Evolutionary conservation across 148 eudicot species (phyloP).

Genomic region (Limonium bicolor): DNA sequence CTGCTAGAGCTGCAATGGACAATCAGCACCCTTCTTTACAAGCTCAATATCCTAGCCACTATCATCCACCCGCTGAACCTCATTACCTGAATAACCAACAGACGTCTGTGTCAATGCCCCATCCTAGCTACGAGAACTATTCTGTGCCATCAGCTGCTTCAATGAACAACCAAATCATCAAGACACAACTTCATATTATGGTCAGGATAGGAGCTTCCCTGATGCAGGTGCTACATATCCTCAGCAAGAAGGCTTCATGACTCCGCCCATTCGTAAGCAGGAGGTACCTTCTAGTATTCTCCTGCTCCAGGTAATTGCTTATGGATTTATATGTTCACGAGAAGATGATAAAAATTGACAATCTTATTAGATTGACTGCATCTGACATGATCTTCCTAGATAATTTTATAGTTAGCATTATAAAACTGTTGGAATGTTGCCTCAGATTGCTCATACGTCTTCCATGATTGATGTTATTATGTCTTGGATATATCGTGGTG

Average conservation of each 20-base stretch:
- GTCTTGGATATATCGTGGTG: no score
- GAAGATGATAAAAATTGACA: no score
- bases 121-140: slow-evolving; percentile 47
- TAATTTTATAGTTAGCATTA: no score
- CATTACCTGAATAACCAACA: slow-evolving; percentile 41
- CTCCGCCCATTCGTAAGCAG: slow-evolving; percentile 76
- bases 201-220: slow-evolving; percentile 33
- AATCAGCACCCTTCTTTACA: slow-evolving; percentile 47
- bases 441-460: no score
- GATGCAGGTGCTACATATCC: slow-evolving; percentile 31
- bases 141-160: slow-evolving; percentile 30
- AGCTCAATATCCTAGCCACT: slow-evolving; percentile 42
- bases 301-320: slow-evolving; percentile 86
- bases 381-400: no score
- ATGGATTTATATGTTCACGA: no score
- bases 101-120: slow-evolving; percentile 18
- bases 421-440: no score
- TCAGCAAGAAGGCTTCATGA: slow-evolving; percentile 37
- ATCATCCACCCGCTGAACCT: slow-evolving; percentile 30
- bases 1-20: slow-evolving; percentile 51
- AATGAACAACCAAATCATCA: slow-evolving; percentile 27
- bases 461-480: no score
- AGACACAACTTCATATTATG: slow-evolving; percentile 41
- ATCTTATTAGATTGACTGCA: no score
- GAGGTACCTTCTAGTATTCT: slow-evolving; percentile 99